A percentile compares a stretch with the other conserved stretches of the same genome.
Evolutionary conservation across 2,329 filamentous ascomycete species (phyloP).

Genomic region (Dissoconium aciculare): DNA sequence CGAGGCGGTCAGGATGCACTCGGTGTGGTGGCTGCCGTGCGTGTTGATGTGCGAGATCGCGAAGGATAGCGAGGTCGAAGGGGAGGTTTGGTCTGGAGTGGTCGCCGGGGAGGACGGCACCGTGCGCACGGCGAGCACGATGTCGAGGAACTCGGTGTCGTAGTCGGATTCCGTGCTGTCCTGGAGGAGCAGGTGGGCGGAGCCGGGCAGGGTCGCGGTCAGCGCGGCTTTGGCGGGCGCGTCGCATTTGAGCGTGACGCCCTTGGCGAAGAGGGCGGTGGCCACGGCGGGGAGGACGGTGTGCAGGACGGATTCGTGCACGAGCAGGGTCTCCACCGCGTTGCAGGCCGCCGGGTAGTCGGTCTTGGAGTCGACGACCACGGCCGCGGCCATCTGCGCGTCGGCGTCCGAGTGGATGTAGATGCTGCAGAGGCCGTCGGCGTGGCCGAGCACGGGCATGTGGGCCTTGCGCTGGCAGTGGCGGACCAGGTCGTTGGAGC

Average conservation of each 20-base stretch:
- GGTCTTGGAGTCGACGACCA: slow-evolving; percentile 83
- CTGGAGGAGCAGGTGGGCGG: slow-evolving; percentile 38
- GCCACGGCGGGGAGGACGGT: slow-evolving; percentile 58
- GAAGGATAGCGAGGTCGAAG: slow-evolving; percentile 37
- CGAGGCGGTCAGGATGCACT: slow-evolving; percentile 67
- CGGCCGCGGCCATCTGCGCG: slow-evolving; percentile 51
- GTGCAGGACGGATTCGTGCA: slow-evolving; percentile 55
- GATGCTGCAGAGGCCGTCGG: slow-evolving; percentile 78
- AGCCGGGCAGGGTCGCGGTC: slow-evolving; percentile 29
- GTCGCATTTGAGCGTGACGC: slow-evolving; percentile 76
- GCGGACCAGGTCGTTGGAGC: slow-evolving; percentile 76
- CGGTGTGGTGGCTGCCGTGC: slow-evolving; percentile 88
- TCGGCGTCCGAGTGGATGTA: slow-evolving; percentile 75
- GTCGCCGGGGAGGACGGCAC: slow-evolving; percentile 33
- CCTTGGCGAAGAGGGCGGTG: slow-evolving; percentile 56
- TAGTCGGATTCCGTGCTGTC: slow-evolving; percentile 59
- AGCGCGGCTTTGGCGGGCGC: slow-evolving; percentile 50
- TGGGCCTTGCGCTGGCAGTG: slow-evolving; percentile 83
- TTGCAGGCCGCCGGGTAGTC: slow-evolving; percentile 95
- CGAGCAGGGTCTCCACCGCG: slow-evolving; percentile 76
- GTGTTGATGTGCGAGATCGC: slow-evolving; percentile 82
- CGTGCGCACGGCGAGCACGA: slow-evolving; percentile 70
- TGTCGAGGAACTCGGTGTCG: slow-evolving; percentile 75
- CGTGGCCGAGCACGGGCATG: slow-evolving; percentile 91
- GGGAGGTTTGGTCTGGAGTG: slow-evolving; percentile 6